A percentile compares a stretch with the other conserved stretches of the same genome.
phyloP scores from a whole-genome alignment of 2,329 filamentous ascomycete species.

The Fusarium decemcellulare region DNA sequence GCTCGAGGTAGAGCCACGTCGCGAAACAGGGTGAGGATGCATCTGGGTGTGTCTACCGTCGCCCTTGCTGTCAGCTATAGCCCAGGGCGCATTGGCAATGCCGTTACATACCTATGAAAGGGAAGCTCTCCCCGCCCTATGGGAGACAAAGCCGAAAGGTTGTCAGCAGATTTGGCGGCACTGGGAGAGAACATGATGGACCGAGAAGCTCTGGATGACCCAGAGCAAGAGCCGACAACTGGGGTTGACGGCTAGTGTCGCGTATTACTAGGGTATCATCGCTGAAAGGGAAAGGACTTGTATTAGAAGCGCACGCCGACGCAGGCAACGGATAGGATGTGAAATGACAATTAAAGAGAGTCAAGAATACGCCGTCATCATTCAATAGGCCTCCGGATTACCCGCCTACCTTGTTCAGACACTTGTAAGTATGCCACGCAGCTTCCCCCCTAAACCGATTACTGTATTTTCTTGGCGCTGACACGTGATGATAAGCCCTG shows the following conservation, averaged over 20 bases:
- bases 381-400: conserved; percentile 37
- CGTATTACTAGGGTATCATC: conserved; percentile 66
- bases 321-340: conserved; percentile 19
- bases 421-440: conserved; percentile 43
- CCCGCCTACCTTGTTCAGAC: conserved; percentile 28
- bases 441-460: conserved; percentile 30
- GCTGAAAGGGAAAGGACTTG: conserved; percentile 48
- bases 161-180: conserved; percentile 77
- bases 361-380: conserved; percentile 42
- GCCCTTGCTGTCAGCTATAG: conserved; percentile 41
- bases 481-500: conserved; percentile 36
- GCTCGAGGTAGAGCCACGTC: conserved; percentile 88
- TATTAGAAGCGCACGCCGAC: conserved; percentile 30
- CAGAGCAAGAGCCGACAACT: conserved; percentile 51
- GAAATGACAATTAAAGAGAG: conserved; percentile 34
- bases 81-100: background rate
- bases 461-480: conserved; percentile 22
- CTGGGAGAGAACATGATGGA: conserved; percentile 71
- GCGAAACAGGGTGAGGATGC: conserved; percentile 63
- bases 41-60: conserved; percentile 60
- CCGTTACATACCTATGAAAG: conserved; percentile 68
- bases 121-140: conserved; percentile 67
- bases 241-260: conserved; percentile 50
- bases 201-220: conserved; percentile 26
- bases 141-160: conserved; percentile 68